Evolutionary conservation across 805 yeast genomes (phyloP).

Genomic region (Starmerella tilneyi): DNA sequence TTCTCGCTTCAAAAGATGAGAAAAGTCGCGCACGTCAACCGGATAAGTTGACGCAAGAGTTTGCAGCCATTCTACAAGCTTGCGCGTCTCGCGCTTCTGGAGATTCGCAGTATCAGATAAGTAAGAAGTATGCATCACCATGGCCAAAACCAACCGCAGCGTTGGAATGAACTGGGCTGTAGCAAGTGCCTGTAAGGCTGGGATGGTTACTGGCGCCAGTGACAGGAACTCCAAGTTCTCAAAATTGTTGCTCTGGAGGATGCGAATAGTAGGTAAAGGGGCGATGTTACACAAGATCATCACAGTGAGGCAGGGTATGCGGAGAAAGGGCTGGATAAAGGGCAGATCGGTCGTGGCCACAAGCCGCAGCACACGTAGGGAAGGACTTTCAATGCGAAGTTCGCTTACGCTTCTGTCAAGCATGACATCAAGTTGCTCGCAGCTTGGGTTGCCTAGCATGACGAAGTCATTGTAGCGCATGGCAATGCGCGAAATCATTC

Average conservation of each 20-base stretch:
- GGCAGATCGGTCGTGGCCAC: slow-evolving; percentile 18
- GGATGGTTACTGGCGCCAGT: slow-evolving; percentile 21
- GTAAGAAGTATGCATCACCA: slow-evolving; percentile 15
- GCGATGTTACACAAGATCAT: slow-evolving; percentile 21
- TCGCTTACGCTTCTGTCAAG: slow-evolving; percentile 1
- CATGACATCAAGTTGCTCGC: slow-evolving; percentile 16
- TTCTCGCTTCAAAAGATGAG: slow-evolving; percentile 15
- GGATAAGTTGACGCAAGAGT: slow-evolving; percentile 20
- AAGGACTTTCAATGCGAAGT: slow-evolving; percentile 13
- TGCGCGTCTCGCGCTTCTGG: slow-evolving; percentile 15
- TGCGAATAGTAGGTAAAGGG: slow-evolving; percentile 11
- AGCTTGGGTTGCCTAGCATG: slow-evolving; percentile 13
- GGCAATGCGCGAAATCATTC: slow-evolving; percentile 2
- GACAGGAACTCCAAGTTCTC: slow-evolving; percentile 20
- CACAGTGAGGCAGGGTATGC: slow-evolving; percentile 18
- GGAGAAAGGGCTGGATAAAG: slow-evolving; percentile 9
- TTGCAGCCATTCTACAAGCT: slow-evolving; percentile 21
- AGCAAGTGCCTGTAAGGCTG: slow-evolving; percentile 17
- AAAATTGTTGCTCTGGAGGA: slow-evolving; percentile 8
- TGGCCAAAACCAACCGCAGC: slow-evolving; percentile 14
- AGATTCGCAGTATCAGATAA: slow-evolving; percentile 8
- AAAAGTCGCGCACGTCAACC: slow-evolving; percentile 20
- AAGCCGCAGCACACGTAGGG: slow-evolving; percentile 14
- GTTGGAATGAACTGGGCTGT: slow-evolving; percentile 9
- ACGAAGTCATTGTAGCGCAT: slow-evolving; percentile 13